Evolutionary conservation across 202 grass and related monocot genomes (phyloP).

Genomic region (Zizania palustris): DNA sequence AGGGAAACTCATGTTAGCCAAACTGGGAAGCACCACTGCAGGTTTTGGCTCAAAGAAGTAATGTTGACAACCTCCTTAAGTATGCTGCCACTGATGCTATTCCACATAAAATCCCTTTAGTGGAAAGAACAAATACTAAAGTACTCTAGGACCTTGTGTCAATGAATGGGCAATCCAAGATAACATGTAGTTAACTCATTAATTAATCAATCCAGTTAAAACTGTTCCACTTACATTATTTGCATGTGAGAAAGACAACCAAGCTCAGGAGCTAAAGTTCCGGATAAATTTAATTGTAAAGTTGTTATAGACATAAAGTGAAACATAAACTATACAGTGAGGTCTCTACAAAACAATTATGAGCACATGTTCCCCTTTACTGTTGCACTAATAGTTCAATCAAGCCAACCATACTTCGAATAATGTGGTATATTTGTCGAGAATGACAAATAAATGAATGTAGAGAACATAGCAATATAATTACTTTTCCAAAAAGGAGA

Average conservation of each 20-base stretch:
- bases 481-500: conserved; percentile 12
- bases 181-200: background rate
- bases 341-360: background rate
- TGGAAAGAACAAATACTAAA: conserved; percentile 30
- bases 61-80: too few species aligned
- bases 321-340: conserved; percentile 38
- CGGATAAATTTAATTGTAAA: conserved; percentile 71
- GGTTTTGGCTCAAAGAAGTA: too few species aligned
- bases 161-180: conserved; percentile 18
- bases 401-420: conserved; percentile 9
- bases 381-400: conserved; percentile 26
- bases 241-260: conserved; percentile 69
- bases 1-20: too few species aligned
- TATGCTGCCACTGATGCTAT: conserved; percentile 61
- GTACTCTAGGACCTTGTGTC: conserved; percentile 24
- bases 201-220: conserved; percentile 20
- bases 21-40: too few species aligned
- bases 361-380: conserved; percentile 29
- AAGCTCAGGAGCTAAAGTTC: conserved; percentile 87
- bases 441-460: conserved; percentile 17
- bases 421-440: conserved; percentile 1
- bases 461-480: conserved; percentile 8
- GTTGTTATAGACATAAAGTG: conserved; percentile 30
- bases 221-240: conserved; percentile 77
- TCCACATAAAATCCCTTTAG: conserved; percentile 98